A percentile compares a stretch with the other conserved stretches of the same genome.
Conservation (phyloP, 257 asterid genomes). For the Dorcoceras hygrometricum region DNA sequence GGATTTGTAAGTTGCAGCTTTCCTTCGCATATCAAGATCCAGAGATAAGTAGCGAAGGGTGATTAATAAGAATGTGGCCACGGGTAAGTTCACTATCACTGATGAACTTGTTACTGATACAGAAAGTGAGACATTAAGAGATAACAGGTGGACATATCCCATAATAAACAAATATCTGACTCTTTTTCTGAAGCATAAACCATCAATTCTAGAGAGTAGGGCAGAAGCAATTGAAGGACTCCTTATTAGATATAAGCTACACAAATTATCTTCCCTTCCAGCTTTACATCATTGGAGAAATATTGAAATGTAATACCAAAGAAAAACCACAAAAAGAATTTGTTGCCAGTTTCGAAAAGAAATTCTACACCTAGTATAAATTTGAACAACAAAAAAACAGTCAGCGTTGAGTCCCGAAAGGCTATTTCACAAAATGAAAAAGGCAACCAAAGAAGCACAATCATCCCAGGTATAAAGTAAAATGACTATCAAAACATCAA, state of each 20-base stretch:
- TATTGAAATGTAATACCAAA: neutral
- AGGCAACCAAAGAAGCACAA: neutral
- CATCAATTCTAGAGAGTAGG: neutral
- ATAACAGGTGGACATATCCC: neutral
- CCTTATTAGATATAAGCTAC: neutral
- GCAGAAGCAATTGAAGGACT: neutral
- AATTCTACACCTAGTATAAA: conserved; percentile 12
- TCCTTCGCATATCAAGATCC: conserved; percentile 80
- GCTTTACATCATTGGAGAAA: neutral
- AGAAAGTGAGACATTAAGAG: neutral
- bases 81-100: conserved; percentile 86
- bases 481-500: conserved; percentile 9
- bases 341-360: conserved; percentile 16
- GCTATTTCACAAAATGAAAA: neutral
- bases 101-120: conserved; percentile 86
- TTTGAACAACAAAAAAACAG: neutral
- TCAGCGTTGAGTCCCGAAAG: neutral
- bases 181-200: neutral
- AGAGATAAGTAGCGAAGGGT: conserved; percentile 67
- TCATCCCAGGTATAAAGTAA: neutral
- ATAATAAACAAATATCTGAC: neutral
- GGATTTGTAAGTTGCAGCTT: conserved; percentile 72
- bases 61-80: conserved; percentile 65
- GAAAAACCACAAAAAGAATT: neutral
- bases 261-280: neutral